These are phyloP conservation scores for Starmerella vaccinii DNA, from an alignment of 805 yeast species.

Conservation along the genomic window DNA sequence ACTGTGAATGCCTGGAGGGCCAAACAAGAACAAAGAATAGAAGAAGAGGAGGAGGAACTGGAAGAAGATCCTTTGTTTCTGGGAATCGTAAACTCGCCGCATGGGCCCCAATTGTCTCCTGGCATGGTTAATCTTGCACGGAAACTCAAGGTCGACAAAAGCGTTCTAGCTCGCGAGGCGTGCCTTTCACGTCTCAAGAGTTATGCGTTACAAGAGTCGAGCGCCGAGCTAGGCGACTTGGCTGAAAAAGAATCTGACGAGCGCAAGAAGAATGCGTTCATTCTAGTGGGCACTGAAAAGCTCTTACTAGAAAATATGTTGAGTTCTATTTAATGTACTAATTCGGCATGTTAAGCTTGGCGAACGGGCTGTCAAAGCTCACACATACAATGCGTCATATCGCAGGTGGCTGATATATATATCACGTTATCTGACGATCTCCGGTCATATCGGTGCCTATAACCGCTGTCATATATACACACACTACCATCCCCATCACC, in stretches of 20 bases:
- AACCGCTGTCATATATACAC: too few relatives aligned
- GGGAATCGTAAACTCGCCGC: slow-evolving; percentile 15
- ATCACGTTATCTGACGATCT: slow-evolving; percentile 3
- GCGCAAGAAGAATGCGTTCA: slow-evolving; percentile 19
- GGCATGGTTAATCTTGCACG: slow-evolving; percentile 2
- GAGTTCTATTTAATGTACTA: background rate
- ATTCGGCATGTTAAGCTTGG: too few relatives aligned
- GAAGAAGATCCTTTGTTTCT: slow-evolving; percentile 6
- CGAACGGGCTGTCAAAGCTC: too few relatives aligned
- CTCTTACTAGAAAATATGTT: slow-evolving; percentile 22
- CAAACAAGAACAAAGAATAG: slow-evolving; percentile 12
- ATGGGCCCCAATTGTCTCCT: slow-evolving; percentile 14
- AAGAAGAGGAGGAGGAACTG: slow-evolving; percentile 9
- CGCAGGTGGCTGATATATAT: too few relatives aligned
- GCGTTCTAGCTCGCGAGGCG: slow-evolving; percentile 21
- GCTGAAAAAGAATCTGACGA: background rate
- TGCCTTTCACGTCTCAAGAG: slow-evolving; percentile 11
- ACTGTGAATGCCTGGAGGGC: slow-evolving; percentile 8
- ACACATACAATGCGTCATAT: too few relatives aligned
- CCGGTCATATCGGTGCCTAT: too few relatives aligned
- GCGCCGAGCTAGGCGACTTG: slow-evolving; percentile 6
- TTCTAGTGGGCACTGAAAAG: slow-evolving; percentile 30
- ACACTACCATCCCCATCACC: too few relatives aligned
- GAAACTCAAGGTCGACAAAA: background rate
- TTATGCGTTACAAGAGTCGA: background rate